Base-by-base conservation (phyloP, 768 basidiomycete genomes). In the Leccinum ochraceum region DNA sequence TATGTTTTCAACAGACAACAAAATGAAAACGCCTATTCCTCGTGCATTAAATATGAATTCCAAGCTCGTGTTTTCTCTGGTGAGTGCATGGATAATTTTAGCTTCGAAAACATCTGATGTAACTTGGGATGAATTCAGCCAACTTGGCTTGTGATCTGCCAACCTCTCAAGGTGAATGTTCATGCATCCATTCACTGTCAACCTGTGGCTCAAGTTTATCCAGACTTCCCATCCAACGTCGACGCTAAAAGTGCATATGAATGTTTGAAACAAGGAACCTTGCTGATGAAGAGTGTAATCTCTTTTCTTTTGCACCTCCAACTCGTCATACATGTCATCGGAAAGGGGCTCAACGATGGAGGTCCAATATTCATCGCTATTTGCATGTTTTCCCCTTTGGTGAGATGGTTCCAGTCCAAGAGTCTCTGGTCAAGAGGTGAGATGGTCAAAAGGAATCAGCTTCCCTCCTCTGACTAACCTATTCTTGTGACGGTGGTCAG, bases 301-400 rank as follows among this genome's bases (percentile, higher is more conserved):
- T 72, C 71, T 30, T 59, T 66, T 37, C 39, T 71, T 48, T 58
- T 71, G 36, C 70, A 71, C 17, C 59, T 70, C n/a, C 69, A 46
- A 8, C 48, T 71, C 36, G 57, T 72, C 1, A 7, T 26, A 28
- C 53, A 66, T n/a, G 57, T 72, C n/a, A 32, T 70, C 17, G 67
- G 67, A 14, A 57, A 42, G 11, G 55, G 57, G 9, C 50, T 68
- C 20, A n/a, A 53, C 0, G 60, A 60, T 7, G 69, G 67, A 36
- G 70, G 70, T 1, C 67, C 63, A 50, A 20, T 62, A 5, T 70
- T 65, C 22, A 44, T 72, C 14, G 53, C 53, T 20, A 30, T 68
- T 36, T 71, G 67, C 55, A 11, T 69, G n/a, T 13, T 72, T 3
- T 69, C 67, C 6, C 24, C 63, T 1, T 11, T 69, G 6, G 17